phyloP scores from a whole-genome alignment of 495 filamentous ascomycete genomes.

The Hypoxylon lenormandii region DNA sequence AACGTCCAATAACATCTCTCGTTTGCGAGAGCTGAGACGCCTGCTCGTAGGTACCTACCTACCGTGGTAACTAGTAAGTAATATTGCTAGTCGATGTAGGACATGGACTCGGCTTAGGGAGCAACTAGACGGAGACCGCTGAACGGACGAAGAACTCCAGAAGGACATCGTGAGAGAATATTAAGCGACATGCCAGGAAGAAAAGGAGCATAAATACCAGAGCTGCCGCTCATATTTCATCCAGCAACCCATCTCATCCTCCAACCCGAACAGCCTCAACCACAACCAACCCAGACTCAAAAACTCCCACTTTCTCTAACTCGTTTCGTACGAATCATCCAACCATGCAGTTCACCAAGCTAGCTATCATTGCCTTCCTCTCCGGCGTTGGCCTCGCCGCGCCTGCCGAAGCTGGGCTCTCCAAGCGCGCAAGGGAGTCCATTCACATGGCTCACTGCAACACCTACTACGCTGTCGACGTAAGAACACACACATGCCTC shows the following conservation, averaged over 20 bases:
- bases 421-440: constrained; percentile 25
- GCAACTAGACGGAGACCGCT: too few species aligned
- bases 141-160: too few species aligned
- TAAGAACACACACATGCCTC: constrained; percentile 9
- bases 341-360: constrained; percentile 21
- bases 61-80: too few species aligned
- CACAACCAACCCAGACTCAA: not conserved
- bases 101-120: too few species aligned
- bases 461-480: constrained; percentile 28
- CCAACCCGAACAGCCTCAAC: not conserved
- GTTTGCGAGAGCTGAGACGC: too few species aligned
- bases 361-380: constrained; percentile 15
- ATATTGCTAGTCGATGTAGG: too few species aligned
- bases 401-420: not conserved
- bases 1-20: too few species aligned
- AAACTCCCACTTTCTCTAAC: not conserved
- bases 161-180: not conserved
- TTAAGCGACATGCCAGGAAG: not conserved
- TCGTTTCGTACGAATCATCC: not conserved
- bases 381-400: constrained; percentile 14
- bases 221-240: not conserved
- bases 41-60: too few species aligned
- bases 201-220: constrained; percentile 9
- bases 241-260: not conserved
- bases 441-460: constrained; percentile 38